Conservation (phyloP, 306 rosid species). For the Lotus japonicus region DNA sequence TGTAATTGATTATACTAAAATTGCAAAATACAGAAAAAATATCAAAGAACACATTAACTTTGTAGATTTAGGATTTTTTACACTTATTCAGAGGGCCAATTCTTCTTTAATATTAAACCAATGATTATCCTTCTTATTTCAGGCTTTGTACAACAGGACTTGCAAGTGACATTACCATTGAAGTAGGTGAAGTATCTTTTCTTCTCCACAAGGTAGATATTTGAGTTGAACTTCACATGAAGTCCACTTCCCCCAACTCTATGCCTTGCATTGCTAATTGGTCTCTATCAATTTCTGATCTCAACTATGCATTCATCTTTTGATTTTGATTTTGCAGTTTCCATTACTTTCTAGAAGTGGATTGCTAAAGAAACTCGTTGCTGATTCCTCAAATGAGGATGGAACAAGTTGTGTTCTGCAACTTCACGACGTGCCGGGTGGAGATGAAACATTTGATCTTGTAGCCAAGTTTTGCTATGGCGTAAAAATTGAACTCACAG, state of each 20-base stretch:
- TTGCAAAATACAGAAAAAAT: no score
- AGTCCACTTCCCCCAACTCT: neutral
- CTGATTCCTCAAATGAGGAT: slow-evolving; percentile 41
- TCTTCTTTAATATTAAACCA: no score
- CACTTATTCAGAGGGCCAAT: no score
- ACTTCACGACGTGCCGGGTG: slow-evolving; percentile 78
- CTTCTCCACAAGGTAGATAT: slow-evolving; percentile 71
- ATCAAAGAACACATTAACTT: no score
- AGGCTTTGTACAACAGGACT: slow-evolving; percentile 78
- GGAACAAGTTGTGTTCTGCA: slow-evolving; percentile 40
- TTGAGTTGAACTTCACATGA: slow-evolving; percentile 3
- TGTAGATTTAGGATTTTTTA: no score
- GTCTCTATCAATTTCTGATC: neutral
- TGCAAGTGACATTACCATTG: slow-evolving; percentile 61
- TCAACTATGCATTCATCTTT: neutral
- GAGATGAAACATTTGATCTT: slow-evolving; percentile 66
- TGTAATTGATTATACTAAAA: neutral
- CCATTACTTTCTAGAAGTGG: slow-evolving; percentile 91
- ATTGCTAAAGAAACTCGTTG: slow-evolving; percentile 56
- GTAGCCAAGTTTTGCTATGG: slow-evolving; percentile 65
- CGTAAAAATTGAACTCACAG: slow-evolving; percentile 53
- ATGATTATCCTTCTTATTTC: slow-evolving; percentile 6
- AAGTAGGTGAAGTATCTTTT: slow-evolving; percentile 65
- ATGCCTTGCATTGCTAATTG: neutral
- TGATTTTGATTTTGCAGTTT: slow-evolving; percentile 47